Percentiles rank a stretch among this genome's conserved stretches.
Evolutionary conservation across 192 early-diverging fungal species (phyloP).

Genomic region (Physocladia obscura): DNA sequence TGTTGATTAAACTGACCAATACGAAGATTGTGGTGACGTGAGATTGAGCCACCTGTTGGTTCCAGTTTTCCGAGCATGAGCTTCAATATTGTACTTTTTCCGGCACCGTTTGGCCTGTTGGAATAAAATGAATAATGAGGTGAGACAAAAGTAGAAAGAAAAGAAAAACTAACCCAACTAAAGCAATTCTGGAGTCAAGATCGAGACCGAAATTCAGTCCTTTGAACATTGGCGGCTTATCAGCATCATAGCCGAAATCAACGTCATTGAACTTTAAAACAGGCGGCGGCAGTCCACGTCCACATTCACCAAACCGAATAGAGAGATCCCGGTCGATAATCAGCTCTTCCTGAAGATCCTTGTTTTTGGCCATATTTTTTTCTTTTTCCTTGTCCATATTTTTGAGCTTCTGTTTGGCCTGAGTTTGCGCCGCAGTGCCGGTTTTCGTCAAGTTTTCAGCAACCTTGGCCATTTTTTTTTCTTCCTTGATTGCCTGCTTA

Average conservation of each 20-base stretch:
- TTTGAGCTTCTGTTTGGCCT: slow-evolving; percentile 99
- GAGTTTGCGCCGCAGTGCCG: slow-evolving; percentile 97
- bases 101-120: slow-evolving; percentile 71
- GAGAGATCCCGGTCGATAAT: slow-evolving; percentile 72
- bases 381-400: slow-evolving; percentile 99
- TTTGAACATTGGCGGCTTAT: slow-evolving; percentile 75
- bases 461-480: slow-evolving; percentile 97
- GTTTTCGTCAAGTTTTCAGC: slow-evolving; percentile 97
- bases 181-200: slow-evolving; percentile 96
- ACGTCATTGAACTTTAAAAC: slow-evolving; percentile 91
- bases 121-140: slow-evolving; percentile 72
- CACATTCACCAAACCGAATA: slow-evolving; percentile 84
- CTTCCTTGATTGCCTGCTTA: slow-evolving; percentile 89
- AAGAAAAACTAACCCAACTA: slow-evolving; percentile 72
- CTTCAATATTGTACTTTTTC: slow-evolving; percentile 96
- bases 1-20: slow-evolving; percentile 97
- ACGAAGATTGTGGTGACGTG: slow-evolving; percentile 88
- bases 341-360: slow-evolving; percentile 91
- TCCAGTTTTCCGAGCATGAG: slow-evolving; percentile 89
- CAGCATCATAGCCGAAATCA: slow-evolving; percentile 75
- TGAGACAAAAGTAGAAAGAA: slow-evolving; percentile 28
- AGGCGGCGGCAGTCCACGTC: slow-evolving; percentile 88
- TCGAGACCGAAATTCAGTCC: slow-evolving; percentile 94
- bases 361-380: slow-evolving; percentile 25
- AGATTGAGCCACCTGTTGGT: slow-evolving; percentile 80